Evolutionary conservation across 768 basidiomycete species (phyloP), one percentile per base, ranked within the genome.

Genomic region (Mycena indigotica): DNA sequence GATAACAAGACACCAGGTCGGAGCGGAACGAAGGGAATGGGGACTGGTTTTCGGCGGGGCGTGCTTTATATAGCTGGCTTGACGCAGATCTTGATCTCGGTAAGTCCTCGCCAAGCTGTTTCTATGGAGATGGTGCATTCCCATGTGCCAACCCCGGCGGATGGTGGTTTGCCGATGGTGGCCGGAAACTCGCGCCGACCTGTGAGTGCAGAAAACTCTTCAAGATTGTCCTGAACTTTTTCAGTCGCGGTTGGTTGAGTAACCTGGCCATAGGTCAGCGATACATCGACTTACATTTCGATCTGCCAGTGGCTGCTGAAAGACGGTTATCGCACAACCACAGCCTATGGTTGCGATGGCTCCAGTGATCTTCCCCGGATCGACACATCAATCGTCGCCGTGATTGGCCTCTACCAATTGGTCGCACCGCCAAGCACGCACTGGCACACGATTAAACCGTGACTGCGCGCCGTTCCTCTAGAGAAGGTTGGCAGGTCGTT

Each of bases 1-100:
- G 19, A 55, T 58, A 28, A 58, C 53, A 57, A 63, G 62, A 63
- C 62, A 63, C 62, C 62, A 59, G 62, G 62, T 63, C 62, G 52
- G 44, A 56, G 58, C 61, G 51, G 57, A 55, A 10, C n/a, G 49
- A 63, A 25, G 62, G 62, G 62, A 63, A 63, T 59, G 62, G 46
- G 50, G 28, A 51, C 39, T 15, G 8, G 16, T 6, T 0, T 3
- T 21, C 23, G 8, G 15, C 32, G 6, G 4, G 29, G 6, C 50
- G 38, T 21, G 39, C 39, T 53, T 63, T 63, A 48, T 48, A 48
- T 24, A 24, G 46, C 24, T 6, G 8, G 24, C 16, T 24, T 26
- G 12, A 23, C 24, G 23, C 21, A 26, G 46, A 13, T 13, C 46
- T 19, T 19, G 41, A 44, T 44, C 8, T 44, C 41, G 41, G 41